These are phyloP conservation scores for Cordyceps pruinosa DNA, from an alignment of 2,329 filamentous ascomycete species.

Conservation along the genomic window DNA sequence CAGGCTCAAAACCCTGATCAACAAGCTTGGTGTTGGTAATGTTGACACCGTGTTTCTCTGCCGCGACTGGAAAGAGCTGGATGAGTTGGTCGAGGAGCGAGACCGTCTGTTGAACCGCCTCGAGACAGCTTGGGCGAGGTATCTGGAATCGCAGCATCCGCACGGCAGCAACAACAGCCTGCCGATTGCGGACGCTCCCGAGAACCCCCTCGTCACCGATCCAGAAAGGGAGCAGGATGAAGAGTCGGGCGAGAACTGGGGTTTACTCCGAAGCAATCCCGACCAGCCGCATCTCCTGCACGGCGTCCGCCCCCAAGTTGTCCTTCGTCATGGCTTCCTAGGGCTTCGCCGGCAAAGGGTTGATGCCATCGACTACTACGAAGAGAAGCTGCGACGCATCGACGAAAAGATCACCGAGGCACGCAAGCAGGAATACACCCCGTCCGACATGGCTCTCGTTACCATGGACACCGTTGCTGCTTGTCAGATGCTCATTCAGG, in stretches of 20 bases:
- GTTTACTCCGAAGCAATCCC: conserved; percentile 47
- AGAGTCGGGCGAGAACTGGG: conserved; percentile 49
- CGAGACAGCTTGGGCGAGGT: conserved; percentile 76
- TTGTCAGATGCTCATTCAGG: conserved; percentile 92
- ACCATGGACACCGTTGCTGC: conserved; percentile 95
- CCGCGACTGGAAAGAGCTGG: conserved; percentile 77
- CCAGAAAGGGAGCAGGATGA: conserved; percentile 25
- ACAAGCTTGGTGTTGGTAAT: conserved; percentile 79
- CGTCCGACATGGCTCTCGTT: conserved; percentile 85
- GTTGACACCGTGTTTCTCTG: conserved; percentile 86
- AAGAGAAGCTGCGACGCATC: conserved; percentile 71
- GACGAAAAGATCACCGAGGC: conserved; percentile 68
- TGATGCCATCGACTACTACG: conserved; percentile 92
- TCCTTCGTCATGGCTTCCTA: conserved; percentile 72
- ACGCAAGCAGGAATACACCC: conserved; percentile 66
- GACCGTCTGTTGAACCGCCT: conserved; percentile 60
- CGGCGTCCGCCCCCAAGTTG: conserved; percentile 56
- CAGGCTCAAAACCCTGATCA: conserved; percentile 78
- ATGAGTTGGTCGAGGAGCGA: conserved; percentile 64
- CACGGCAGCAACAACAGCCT: not conserved
- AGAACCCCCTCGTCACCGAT: not conserved
- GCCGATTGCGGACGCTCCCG: not conserved
- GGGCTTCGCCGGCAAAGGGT: conserved; percentile 64
- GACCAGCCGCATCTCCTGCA: conserved; percentile 29
- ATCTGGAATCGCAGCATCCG: conserved; percentile 31